Evolutionary conservation across 768 basidiomycete species (phyloP).

Genomic region (Mrakia blollopis): DNA sequence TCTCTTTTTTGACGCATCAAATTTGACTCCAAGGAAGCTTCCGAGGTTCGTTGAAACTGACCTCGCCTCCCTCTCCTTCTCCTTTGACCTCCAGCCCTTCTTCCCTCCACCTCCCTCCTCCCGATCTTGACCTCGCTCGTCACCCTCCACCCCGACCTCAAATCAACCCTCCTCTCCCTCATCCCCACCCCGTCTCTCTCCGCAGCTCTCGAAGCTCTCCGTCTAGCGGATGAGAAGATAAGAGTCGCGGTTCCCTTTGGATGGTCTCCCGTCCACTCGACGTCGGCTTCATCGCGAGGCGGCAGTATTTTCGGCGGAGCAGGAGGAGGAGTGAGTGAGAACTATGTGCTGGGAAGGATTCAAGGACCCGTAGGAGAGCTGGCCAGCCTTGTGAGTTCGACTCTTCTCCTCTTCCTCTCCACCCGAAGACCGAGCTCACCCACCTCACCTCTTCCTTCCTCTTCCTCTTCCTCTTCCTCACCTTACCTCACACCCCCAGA

Average conservation of each 20-base stretch:
- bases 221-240: slow-evolving; percentile 20
- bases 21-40: background rate
- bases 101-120: slow-evolving; percentile 30
- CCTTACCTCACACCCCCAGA: no score
- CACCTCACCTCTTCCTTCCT: background rate
- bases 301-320: background rate
- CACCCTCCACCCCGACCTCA: slow-evolving; percentile 19
- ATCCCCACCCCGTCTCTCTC: slow-evolving; percentile 30
- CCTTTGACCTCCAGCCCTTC: slow-evolving; percentile 18
- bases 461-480: background rate
- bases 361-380: slow-evolving; percentile 17
- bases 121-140: slow-evolving; percentile 29
- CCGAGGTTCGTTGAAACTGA: no score
- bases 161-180: slow-evolving; percentile 20
- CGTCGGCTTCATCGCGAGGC: no score
- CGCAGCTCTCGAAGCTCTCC: slow-evolving; percentile 27
- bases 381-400: slow-evolving; percentile 20
- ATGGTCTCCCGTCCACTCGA: background rate
- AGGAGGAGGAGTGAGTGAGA: slow-evolving; percentile 18
- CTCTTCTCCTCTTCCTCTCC: background rate
- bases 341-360: slow-evolving; percentile 26
- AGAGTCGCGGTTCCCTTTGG: slow-evolving; percentile 23
- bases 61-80: background rate
- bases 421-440: background rate
- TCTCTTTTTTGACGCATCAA: background rate